A percentile compares a stretch with the other conserved stretches of the same genome.
Conservation (phyloP, 371 early-diverging fungal genomes). For the Apophysomyces elegans region DNA sequence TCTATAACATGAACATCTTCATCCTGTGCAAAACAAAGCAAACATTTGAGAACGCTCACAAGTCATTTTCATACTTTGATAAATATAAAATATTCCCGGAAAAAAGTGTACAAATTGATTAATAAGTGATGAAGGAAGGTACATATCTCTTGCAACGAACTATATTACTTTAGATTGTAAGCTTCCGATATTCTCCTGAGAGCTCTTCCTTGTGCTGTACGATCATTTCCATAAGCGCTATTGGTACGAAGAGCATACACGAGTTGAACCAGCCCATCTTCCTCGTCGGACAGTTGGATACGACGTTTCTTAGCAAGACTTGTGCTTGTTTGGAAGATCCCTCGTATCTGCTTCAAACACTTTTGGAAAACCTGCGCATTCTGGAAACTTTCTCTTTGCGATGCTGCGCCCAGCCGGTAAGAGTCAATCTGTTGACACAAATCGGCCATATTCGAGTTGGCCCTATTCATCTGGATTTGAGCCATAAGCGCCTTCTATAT, state of each 20-base stretch:
- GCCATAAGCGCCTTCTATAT: conserved; percentile 55
- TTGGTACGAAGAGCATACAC: conserved; percentile 49
- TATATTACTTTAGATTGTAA: conserved; percentile 41
- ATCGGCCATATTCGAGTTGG: conserved; percentile 58
- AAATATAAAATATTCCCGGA: not conserved
- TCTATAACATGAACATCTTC: no score
- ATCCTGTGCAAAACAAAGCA: not conserved
- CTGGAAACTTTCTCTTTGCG: conserved; percentile 52
- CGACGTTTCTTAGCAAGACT: conserved; percentile 42
- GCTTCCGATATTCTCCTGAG: conserved; percentile 53
- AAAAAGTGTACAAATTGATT: not conserved
- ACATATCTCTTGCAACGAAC: not conserved
- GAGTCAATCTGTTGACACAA: conserved; percentile 57
- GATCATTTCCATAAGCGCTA: conserved; percentile 33
- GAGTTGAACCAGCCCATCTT: conserved; percentile 46
- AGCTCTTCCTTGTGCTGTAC: conserved; percentile 31
- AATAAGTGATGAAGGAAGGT: not conserved
- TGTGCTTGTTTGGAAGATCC: conserved; percentile 44
- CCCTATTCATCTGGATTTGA: conserved; percentile 58
- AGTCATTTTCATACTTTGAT: not conserved
- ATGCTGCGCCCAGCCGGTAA: conserved; percentile 45
- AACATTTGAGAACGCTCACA: not conserved
- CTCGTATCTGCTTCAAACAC: conserved; percentile 54
- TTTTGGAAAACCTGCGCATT: conserved; percentile 57
- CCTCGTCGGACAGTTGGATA: conserved; percentile 35